Conservation (phyloP, 345 rosid genomes). For the Fremontodendron californicum region DNA sequence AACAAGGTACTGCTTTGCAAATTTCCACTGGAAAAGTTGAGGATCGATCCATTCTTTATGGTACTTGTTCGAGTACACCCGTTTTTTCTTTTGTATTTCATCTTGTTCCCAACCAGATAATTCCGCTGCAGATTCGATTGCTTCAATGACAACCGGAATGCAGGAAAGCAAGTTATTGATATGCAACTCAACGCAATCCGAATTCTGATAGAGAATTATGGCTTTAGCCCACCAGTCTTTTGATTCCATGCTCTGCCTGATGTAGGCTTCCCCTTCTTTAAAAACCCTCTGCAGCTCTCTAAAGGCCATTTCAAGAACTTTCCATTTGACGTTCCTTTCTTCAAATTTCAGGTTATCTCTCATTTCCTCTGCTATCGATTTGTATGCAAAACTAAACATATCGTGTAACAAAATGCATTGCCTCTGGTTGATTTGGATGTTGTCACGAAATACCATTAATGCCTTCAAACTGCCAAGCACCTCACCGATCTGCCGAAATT, state of each 20-base stretch:
- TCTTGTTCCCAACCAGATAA: constrained; percentile 62
- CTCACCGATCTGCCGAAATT: constrained; percentile 78
- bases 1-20: constrained; percentile 67
- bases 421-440: constrained; percentile 61
- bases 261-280: constrained; percentile 69
- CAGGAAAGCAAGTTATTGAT: constrained; percentile 64
- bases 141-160: constrained; percentile 68
- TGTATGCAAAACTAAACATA: constrained; percentile 47
- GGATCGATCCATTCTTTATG: constrained; percentile 69
- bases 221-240: constrained; percentile 82
- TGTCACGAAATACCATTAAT: constrained; percentile 68
- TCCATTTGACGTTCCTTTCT: constrained; percentile 81
- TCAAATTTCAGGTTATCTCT: constrained; percentile 53
- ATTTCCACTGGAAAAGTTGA: constrained; percentile 71
- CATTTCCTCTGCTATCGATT: constrained; percentile 65
- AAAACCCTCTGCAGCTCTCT: constrained; percentile 62
- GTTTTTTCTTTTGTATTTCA: constrained; percentile 63
- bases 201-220: constrained; percentile 51
- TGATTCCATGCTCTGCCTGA: constrained; percentile 60
- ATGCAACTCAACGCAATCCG: constrained; percentile 70
- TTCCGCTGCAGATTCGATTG: constrained; percentile 67
- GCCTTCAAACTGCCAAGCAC: constrained; percentile 81
- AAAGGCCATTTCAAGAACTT: constrained; percentile 63
- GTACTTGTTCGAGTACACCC: constrained; percentile 58
- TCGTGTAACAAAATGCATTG: constrained; percentile 70